Base-by-base conservation (phyloP, 192 early-diverging fungal species). In the Umbelopsis sp. region DNA sequence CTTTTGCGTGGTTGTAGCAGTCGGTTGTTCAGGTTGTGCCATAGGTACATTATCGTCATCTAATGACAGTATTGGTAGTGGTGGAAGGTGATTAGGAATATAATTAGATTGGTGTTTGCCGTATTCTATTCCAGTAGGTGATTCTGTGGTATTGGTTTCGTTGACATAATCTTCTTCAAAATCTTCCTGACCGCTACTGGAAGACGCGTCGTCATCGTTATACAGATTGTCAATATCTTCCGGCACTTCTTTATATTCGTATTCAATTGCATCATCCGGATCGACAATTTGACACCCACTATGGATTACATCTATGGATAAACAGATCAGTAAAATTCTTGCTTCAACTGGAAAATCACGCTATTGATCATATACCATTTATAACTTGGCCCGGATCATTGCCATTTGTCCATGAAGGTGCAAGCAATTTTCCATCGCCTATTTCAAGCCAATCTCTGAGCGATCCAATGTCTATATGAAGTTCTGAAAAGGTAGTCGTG, bases 321-420 rank as follows among this genome's bases (percentile, higher is more conserved):
- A 49, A 49, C 0, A 1, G 14, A 49, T n/a, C 2, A 17, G 47
- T 20, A n/a, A 49, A 20, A 4, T n/a, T 49, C 47, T 17, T 16
- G 4, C 47, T 17, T 17, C 47, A 49, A 17, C 16, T 0, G 16
- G 47, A 41, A 41, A 65, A 41, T 22, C 32, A 45, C 45, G 29
- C 56, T 45, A 52, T 32, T 11, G 26, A 59, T 22, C 25, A 16
- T 12, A 62, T 79, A 86, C 85, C 83, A 72, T 75, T 62, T 16
- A 86, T 31, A 21, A 81, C 68, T 38, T 73, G 73, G 12, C 82
- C 79, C 8, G 85, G 85, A 76, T 86, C 83, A 1, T 79, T 78
- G 45, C 76, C 77, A 50, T 54, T 66, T 16, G 75, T 77, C 85
- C 85, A 86, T 45, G 73, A 51, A 22, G 82, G 82, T 36, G 66